phyloP scores from a whole-genome alignment of 495 filamentous ascomycete species.

The Pyrenopolyporus hunteri region DNA sequence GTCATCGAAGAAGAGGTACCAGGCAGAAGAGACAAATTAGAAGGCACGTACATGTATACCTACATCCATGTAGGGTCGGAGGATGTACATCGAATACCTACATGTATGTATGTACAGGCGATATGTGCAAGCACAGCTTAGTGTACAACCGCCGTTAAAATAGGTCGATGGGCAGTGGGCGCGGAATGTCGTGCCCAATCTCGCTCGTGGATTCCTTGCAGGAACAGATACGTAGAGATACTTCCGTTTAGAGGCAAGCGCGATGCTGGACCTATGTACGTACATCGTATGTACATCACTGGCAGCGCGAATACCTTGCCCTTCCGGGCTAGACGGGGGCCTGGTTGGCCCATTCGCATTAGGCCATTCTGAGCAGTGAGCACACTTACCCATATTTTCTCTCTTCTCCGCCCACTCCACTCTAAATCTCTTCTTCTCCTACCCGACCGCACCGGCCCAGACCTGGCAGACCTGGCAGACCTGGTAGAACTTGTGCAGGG shows the following conservation, averaged over 20 bases:
- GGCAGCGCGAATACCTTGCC: conserved; percentile 29
- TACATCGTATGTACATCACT: too few relatives aligned
- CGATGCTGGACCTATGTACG: too few relatives aligned
- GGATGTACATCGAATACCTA: neutral
- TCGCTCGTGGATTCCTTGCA: conserved; percentile 34
- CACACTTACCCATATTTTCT: conserved; percentile 14
- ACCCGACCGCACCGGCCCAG: conserved; percentile 36
- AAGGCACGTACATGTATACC: neutral
- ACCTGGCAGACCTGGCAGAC: conserved; percentile 25
- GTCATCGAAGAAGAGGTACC: too few relatives aligned
- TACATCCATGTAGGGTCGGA: neutral
- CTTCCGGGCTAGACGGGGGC: neutral
- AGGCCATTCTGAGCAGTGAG: conserved; percentile 23
- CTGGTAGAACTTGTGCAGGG: neutral
- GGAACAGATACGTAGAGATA: conserved; percentile 18
- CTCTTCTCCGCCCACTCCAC: conserved; percentile 29
- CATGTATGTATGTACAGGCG: neutral
- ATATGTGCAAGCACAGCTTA: conserved; percentile 3
- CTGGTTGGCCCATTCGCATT: conserved; percentile 29
- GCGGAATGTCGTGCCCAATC: conserved; percentile 38
- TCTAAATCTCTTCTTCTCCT: conserved; percentile 39
- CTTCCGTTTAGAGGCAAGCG: conserved; percentile 27
- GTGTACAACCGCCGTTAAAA: conserved; percentile 32
- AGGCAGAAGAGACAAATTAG: too few relatives aligned
- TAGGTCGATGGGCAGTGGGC: conserved; percentile 4